Base-by-base conservation (phyloP, 306 rosid species). In the Vicia sativa region DNA sequence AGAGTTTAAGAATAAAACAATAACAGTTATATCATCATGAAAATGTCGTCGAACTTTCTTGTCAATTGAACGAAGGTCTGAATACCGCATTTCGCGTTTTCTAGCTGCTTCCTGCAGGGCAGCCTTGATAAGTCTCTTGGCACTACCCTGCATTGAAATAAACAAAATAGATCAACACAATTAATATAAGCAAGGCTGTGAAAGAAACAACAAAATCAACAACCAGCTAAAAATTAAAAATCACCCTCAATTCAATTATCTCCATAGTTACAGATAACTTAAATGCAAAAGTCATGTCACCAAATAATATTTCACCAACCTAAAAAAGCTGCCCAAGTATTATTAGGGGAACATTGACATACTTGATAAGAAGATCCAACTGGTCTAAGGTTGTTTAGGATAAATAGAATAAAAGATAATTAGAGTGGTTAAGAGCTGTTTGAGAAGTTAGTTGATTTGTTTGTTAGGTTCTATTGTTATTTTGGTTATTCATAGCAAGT, bases 21-120 rank as follows among this genome's bases (percentile, higher is more conserved):
- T 80, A 72, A 90, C 96, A 49, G 86, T 83, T 75, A 89, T 89
- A 70, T 89, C 93, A 35, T 89, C 96, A 11, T 89, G 96, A 67
- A 89, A 85, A 85, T 89, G 96, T 44, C 96, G 93, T 19, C 96
- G 86, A 42, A 87, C 91, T 68, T 89, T 85, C 93, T 83, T 89
- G 84, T 85, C 96, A 42, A 90, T 83, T 69, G 84, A 83, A 9
- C 85, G 79, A 7, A 90, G 96, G 73, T 90, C 96, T 19, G 91
- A 85, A 65, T 84, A 87, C 29, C 97, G 76, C 96, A 87, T 86
- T 69, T 90, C 97, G 71, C 97, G 84, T 72, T 90, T 90, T 62
- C 90, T 84, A 7, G 97, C 97, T 10, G 97, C 97, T 79, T 90
- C 96, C 15, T 90, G 95, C 39, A 90, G 81, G 65, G 97, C 97